Percentiles rank a stretch among this genome's conserved stretches.
Evolutionary conservation across 148 eudicot genomes (phyloP).

Genomic region (Selenicereus undatus): DNA sequence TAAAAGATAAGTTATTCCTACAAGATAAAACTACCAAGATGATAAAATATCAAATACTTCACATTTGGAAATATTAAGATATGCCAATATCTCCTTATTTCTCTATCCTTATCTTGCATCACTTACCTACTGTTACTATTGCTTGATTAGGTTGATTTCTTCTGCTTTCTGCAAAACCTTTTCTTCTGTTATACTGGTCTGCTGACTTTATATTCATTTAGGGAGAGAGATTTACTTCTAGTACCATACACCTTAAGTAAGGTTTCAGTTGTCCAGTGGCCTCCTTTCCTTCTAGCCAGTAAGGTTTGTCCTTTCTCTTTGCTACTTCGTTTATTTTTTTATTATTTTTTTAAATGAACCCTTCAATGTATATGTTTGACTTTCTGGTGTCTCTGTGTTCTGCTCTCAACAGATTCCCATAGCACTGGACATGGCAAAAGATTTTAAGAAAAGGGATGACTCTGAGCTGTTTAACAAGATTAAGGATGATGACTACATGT

Average conservation of each 20-base stretch:
- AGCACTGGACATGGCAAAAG: slow-evolving; percentile 99
- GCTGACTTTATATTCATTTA: slow-evolving; percentile 26
- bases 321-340: not conserved
- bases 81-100: too few species aligned
- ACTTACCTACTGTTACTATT: not conserved
- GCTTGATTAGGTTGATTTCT: not conserved
- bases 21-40: too few species aligned
- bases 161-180: not conserved
- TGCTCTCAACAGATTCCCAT: slow-evolving; percentile 68
- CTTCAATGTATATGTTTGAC: slow-evolving; percentile 9
- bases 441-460: slow-evolving; percentile 73
- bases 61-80: too few species aligned
- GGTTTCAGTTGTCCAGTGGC: slow-evolving; percentile 96
- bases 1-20: too few species aligned
- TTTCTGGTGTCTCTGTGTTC: slow-evolving; percentile 1
- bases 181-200: slow-evolving; percentile 12
- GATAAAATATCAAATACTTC: too few species aligned
- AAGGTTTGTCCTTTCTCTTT: slow-evolving; percentile 50
- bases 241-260: slow-evolving; percentile 83
- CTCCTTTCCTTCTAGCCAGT: slow-evolving; percentile 98
- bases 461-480: slow-evolving; percentile 80
- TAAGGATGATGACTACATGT: slow-evolving; percentile 75
- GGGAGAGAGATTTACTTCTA: slow-evolving; percentile 93
- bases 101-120: too few species aligned
- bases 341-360: not conserved